Evolutionary conservation across 2,329 filamentous ascomycete genomes (phyloP).

Genomic region (Fusarium nurragi): DNA sequence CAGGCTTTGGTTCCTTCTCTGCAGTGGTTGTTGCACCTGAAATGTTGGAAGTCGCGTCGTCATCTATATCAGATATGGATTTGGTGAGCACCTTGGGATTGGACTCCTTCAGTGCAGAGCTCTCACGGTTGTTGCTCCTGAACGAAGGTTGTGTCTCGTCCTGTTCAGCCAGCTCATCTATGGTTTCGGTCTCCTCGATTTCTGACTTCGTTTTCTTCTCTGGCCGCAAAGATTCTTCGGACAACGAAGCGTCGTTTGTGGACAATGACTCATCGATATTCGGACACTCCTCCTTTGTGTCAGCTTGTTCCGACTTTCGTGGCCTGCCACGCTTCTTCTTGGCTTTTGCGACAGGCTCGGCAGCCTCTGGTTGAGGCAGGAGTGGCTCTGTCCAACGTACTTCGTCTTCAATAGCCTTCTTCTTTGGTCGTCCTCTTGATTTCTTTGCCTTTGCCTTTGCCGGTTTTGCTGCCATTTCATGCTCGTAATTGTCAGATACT

Average conservation of each 20-base stretch:
- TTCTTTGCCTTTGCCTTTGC: constrained; percentile 45
- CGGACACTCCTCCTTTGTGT: constrained; percentile 12
- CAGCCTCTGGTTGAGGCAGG: constrained; percentile 6
- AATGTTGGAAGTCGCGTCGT: constrained; percentile 1
- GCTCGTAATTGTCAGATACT: constrained; percentile 12
- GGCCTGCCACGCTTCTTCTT: constrained; percentile 57
- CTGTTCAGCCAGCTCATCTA: constrained; percentile 1
- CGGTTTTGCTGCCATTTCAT: constrained; percentile 26
- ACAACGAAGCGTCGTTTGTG: constrained; percentile 5
- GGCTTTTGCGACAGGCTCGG: constrained; percentile 16
- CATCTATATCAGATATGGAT: neutral
- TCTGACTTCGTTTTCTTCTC: constrained; percentile 5
- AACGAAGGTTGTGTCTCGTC: neutral
- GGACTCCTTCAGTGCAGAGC: constrained; percentile 19
- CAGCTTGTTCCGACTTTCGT: constrained; percentile 48
- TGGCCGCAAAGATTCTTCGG: constrained; percentile 8
- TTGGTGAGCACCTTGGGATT: constrained; percentile 2
- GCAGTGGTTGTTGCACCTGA: neutral
- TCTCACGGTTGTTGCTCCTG: constrained; percentile 4
- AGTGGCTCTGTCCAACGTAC: constrained; percentile 12
- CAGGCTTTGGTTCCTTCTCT: constrained; percentile 14
- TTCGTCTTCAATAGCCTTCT: constrained; percentile 31
- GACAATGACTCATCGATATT: neutral
- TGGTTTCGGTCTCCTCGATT: constrained; percentile 1
- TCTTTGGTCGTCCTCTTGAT: constrained; percentile 48